Base-by-base conservation (phyloP, 805 yeast species). In the Clavispora santaluciae region DNA sequence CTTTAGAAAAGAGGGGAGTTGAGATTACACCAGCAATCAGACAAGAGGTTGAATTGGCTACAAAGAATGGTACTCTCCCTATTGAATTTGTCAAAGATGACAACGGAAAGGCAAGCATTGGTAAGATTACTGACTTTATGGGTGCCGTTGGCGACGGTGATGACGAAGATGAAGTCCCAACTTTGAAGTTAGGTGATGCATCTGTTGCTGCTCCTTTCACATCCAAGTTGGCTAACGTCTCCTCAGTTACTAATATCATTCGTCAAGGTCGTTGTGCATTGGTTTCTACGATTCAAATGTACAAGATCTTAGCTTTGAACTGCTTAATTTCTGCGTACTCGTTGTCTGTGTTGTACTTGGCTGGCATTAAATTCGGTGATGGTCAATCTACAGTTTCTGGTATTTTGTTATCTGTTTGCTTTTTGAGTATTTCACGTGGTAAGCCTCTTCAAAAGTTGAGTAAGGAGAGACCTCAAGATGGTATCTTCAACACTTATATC, bases 151-250 rank as follows among this genome's bases (percentile, higher is more conserved):
- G 73, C 50, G 75, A 69, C 28, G 83, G 81, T 50, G 70, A 73
- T 37, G 87, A 78, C n/a, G 54, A 49, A 12, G 86, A 79, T 23
- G 97, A 91, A 52, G 95, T 95, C 0, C 99, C 99, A 43, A 79
- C 84, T 35, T 76, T 93, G 69, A 93, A 93, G 64, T 73, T 93
- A 41, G 99, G 99, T 55, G 99, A 93, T 68, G 99, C 99, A 11
- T 90, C 97, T 18, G 96, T 95, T 56, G 99, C 99, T 41, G 99
- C 99, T 24, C 99, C 99, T 35, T 88, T 93, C 64, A 93, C 99
- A 15, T 90, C 98, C 18, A 93, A 93, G 61, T 76, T 93, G 50
- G 79, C 96, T 20, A 86, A 84, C 57, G 99, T 93, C 23, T 78
- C 90, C 41, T 83, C 99, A 41, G 96, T 93, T 41, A 86, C 95